Evolutionary conservation across 179 eudicot species (phyloP).

Genomic region (Corrigiola litoralis): DNA sequence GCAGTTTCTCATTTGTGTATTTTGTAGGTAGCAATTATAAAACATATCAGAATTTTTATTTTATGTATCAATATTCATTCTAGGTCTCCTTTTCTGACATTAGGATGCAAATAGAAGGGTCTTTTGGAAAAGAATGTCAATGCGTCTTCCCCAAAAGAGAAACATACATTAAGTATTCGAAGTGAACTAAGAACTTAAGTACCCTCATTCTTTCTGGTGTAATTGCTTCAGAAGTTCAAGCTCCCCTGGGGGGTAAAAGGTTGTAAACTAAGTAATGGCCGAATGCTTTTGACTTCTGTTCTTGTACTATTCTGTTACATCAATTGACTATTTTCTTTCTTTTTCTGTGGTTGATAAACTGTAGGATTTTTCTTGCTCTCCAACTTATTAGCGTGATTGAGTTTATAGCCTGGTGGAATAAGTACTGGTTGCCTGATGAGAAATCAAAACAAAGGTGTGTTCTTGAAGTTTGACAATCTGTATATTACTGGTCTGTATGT

Average conservation of each 20-base stretch:
- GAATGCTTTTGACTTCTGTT: background rate
- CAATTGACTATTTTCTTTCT: background rate
- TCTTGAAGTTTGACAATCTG: background rate
- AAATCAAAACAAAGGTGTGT: conserved; percentile 56
- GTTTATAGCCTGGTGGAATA: conserved; percentile 93
- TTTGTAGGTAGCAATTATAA: background rate
- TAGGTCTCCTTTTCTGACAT: background rate
- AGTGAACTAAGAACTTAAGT: too few species aligned
- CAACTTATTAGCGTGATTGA: conserved; percentile 91
- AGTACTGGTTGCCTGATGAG: conserved; percentile 82
- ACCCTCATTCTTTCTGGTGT: too few species aligned
- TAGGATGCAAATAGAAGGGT: background rate
- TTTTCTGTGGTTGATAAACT: background rate
- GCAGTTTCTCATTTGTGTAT: too few species aligned
- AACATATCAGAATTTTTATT: background rate
- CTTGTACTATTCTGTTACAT: background rate
- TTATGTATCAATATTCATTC: background rate
- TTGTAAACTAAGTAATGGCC: background rate
- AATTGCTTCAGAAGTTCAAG: too few species aligned
- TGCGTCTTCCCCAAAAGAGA: background rate
- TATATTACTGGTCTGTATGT: background rate
- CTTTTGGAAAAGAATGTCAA: background rate
- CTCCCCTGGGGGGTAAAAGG: background rate
- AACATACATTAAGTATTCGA: too few species aligned
- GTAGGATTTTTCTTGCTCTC: conserved; percentile 78